phyloP scores from a whole-genome alignment of 345 rosid genomes.

The Microcos paniculata region DNA sequence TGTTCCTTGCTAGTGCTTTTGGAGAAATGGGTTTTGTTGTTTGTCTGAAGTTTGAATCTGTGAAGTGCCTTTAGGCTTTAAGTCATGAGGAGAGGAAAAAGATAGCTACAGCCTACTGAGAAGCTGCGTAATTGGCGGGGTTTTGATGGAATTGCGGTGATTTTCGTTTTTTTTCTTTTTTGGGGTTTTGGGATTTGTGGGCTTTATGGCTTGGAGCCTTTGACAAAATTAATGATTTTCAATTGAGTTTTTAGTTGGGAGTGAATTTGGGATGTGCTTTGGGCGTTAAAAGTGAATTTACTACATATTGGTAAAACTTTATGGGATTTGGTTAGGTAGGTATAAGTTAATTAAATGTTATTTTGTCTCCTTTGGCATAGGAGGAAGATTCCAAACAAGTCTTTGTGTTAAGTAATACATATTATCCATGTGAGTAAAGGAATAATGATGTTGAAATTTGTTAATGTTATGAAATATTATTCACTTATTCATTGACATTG shows the following conservation, averaged over 20 bases:
- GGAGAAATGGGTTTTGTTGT: neutral
- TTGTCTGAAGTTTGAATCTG: neutral
- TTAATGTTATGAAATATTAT: no score
- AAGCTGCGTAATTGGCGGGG: constrained; percentile 59
- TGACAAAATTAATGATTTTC: no score
- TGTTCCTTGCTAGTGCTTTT: neutral
- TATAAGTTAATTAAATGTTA: no score
- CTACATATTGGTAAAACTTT: neutral
- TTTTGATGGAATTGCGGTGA: neutral
- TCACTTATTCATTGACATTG: no score
- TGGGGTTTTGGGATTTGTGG: neutral
- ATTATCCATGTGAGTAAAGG: no score
- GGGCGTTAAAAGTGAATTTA: neutral
- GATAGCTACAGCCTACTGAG: constrained; percentile 25
- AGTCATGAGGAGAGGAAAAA: constrained; percentile 20
- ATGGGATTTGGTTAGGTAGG: constrained; percentile 6
- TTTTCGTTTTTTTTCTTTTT: neutral
- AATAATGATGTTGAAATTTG: no score
- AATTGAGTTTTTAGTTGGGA: neutral
- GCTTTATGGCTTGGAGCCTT: neutral
- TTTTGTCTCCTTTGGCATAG: no score
- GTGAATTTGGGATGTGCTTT: no score
- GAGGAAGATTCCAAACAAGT: no score
- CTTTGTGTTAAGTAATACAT: no score
- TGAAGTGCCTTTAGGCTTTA: constrained; percentile 1